A percentile compares a stretch with the other conserved stretches of the same genome.
phyloP scores from a whole-genome alignment of 331 rosid genomes.

The Pyracantha coccinea region DNA sequence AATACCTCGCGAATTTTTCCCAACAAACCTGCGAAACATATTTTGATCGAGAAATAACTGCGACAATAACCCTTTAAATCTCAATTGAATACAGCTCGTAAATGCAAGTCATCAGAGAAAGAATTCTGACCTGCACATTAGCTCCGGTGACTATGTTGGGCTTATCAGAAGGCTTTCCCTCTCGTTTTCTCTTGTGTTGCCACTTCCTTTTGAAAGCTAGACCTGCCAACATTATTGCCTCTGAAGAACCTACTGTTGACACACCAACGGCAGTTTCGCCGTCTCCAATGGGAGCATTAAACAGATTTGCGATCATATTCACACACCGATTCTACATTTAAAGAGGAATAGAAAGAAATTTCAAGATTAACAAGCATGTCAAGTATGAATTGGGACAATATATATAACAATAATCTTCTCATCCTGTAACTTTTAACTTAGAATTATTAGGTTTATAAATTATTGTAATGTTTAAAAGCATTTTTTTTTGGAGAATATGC shows the following conservation, averaged over 20 bases:
- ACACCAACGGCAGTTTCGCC: constrained; percentile 68
- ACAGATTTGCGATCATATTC: constrained; percentile 73
- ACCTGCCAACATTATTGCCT: constrained; percentile 92
- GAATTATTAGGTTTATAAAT: too few relatives aligned
- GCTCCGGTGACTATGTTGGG: constrained; percentile 94
- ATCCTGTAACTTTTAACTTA: too few relatives aligned
- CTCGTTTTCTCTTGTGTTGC: constrained; percentile 60
- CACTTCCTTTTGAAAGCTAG: constrained; percentile 82
- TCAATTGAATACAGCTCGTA: too few relatives aligned
- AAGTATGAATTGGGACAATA: not conserved
- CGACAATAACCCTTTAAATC: not conserved
- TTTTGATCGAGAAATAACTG: not conserved
- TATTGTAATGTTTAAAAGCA: too few relatives aligned
- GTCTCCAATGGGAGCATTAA: constrained; percentile 62
- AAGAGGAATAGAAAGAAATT: too few relatives aligned
- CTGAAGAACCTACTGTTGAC: constrained; percentile 89
- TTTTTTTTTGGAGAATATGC: too few relatives aligned
- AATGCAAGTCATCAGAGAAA: not conserved
- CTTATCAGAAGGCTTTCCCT: constrained; percentile 65
- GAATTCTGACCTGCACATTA: constrained; percentile 71
- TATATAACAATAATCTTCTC: too few relatives aligned
- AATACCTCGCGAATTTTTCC: constrained; percentile 94
- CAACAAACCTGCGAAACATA: constrained; percentile 64
- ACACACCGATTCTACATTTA: constrained; percentile 76
- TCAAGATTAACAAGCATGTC: too few relatives aligned